Base-by-base conservation (phyloP, 345 rosid genomes). In the Syzygium aqueum region DNA sequence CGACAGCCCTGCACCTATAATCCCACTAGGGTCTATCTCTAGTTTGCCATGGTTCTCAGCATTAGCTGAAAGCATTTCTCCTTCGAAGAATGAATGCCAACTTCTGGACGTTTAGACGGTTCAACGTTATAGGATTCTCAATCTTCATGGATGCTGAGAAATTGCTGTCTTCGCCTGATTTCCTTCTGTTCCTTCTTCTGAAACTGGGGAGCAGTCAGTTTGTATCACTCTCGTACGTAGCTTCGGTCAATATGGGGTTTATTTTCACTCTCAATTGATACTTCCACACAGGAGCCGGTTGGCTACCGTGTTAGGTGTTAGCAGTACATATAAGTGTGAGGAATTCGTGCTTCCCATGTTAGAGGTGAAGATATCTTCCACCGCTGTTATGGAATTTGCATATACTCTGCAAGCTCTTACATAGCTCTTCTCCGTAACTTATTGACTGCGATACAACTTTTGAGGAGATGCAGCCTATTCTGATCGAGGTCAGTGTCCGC, bases 391-490 rank as follows among this genome's bases (percentile, higher is more conserved):
- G 52, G 86, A 43, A 82, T 53, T 85, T 86, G 23, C 84, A 82
- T 53, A 84, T 87, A 84, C 87, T 86, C 84, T 85, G 90, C 33
- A 78, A 51, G 51, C 88, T 88, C 77, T 73, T 53, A 85, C 82
- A 87, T 67, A 84, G 67, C 85, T 91, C 90, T 67, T 88, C 90
- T 78, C 30, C 65, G 54, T 86, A 77, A 85, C 93, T 92, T 65
- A 85, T 40, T 7, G 94, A 91, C 53, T 87, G 88, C 1, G 90
- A 82, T 84, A 90, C 57, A 23, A 88, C 84, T 85, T 92, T 91
- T 5, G 94, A 92, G 43, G 88, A 90, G 25, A 92, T 87, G 89
- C 94, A 92, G 50, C 94, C 91, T 92, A 92, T 92, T 86, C 56
- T 78, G 84, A 84, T 37, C 17, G 13, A 56, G 51, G 27, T 6